phyloP scores from a whole-genome alignment of 306 rosid genomes.

The Lupinus albus region DNA sequence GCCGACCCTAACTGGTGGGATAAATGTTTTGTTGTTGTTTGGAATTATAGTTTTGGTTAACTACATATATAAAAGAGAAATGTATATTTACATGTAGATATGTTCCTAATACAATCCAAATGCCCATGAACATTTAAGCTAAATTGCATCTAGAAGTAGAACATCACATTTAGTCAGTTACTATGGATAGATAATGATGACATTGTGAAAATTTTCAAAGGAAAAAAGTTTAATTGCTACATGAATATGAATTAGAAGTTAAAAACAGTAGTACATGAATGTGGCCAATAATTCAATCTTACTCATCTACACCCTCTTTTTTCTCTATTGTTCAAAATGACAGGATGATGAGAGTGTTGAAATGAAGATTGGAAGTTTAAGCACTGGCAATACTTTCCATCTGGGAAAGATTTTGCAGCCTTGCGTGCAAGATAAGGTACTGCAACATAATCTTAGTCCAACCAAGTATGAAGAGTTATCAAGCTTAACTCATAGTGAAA shows the following conservation, averaged over 20 bases:
- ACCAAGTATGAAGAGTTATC: conserved; percentile 33
- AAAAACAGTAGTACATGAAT: conserved; percentile 1
- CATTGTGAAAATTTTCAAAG: conserved; percentile 1
- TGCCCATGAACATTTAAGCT: not conserved
- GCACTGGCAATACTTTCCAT: conserved; percentile 8
- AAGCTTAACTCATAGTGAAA: conserved; percentile 33
- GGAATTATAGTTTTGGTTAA: too few relatives aligned
- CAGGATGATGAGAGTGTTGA: conserved; percentile 44
- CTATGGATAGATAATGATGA: conserved; percentile 13
- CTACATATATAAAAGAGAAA: too few relatives aligned
- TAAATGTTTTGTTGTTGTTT: too few relatives aligned
- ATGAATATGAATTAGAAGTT: conserved; percentile 17
- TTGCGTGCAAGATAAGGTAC: conserved; percentile 27
- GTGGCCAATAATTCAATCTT: not conserved
- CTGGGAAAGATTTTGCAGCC: conserved; percentile 37
- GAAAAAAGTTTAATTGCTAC: not conserved
- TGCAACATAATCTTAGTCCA: conserved; percentile 37
- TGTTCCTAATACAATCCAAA: not conserved
- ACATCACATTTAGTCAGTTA: not conserved
- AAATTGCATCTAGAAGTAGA: conserved; percentile 11
- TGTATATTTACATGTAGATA: not conserved
- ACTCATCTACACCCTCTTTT: conserved; percentile 12
- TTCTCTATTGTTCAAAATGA: conserved; percentile 35
- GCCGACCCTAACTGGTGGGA: too few relatives aligned
- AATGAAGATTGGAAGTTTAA: conserved; percentile 21